These are phyloP conservation scores for Mortierella sp. DNA, from an alignment of 371 early-diverging fungal species.

Conservation along the genomic window DNA sequence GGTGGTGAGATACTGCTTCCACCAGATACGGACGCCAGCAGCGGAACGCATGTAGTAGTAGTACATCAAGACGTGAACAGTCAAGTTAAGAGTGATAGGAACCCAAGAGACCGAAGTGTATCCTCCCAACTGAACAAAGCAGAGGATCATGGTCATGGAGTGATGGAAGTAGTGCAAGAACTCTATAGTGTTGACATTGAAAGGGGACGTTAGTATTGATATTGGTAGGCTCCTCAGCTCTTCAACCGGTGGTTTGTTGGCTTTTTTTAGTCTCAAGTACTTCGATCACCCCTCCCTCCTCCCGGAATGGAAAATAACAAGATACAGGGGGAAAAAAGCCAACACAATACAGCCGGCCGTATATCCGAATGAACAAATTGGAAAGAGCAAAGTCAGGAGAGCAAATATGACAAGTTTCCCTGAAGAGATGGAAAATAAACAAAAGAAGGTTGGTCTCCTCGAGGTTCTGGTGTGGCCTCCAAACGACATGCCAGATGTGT, in stretches of 20 bases:
- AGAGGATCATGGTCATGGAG: slow-evolving; percentile 90
- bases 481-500: not conserved
- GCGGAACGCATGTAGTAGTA: slow-evolving; percentile 93
- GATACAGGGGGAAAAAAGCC: not conserved
- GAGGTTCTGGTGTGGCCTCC: not conserved
- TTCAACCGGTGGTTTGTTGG: too few species aligned
- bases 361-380: not conserved
- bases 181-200: slow-evolving; percentile 57
- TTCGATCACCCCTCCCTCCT: not conserved
- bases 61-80: slow-evolving; percentile 94
- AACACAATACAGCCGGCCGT: not conserved
- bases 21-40: slow-evolving; percentile 88
- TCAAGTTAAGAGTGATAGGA: slow-evolving; percentile 84
- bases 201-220: slow-evolving; percentile 1
- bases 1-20: slow-evolving; percentile 93
- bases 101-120: slow-evolving; percentile 87
- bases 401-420: not conserved
- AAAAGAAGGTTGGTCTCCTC: not conserved
- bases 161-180: slow-evolving; percentile 95
- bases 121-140: slow-evolving; percentile 87
- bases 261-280: not conserved
- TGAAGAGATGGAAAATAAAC: not conserved
- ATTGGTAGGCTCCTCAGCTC: not conserved
- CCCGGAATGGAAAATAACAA: not conserved
- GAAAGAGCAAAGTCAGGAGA: not conserved